Conservation (phyloP, 441 rosid species). For the Daphne laureola region DNA sequence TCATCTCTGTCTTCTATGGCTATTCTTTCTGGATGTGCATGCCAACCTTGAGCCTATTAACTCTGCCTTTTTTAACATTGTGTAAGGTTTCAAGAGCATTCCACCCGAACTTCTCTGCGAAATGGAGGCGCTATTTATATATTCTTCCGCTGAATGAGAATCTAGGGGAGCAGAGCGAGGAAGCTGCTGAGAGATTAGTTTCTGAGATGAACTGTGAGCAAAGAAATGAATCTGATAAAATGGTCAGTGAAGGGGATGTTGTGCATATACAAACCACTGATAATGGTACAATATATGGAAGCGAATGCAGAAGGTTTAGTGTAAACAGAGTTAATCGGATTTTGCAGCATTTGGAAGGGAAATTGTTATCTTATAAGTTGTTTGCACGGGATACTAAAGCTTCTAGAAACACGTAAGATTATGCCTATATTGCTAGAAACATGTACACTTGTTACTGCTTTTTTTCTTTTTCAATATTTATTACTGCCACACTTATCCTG, state of each 20-base stretch:
- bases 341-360: constrained; percentile 76
- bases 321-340: constrained; percentile 67
- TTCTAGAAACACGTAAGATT: constrained; percentile 79
- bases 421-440: no score
- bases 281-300: constrained; percentile 30
- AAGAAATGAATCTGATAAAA: constrained; percentile 27
- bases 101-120: constrained; percentile 97
- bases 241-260: constrained; percentile 19
- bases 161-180: constrained; percentile 28
- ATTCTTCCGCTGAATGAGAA: constrained; percentile 66
- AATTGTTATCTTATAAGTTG: constrained; percentile 66
- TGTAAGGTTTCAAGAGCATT: constrained; percentile 78
- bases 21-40: no score
- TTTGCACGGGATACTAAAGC: constrained; percentile 98
- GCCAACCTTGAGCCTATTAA: not conserved
- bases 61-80: constrained; percentile 7
- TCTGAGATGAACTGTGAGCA: constrained; percentile 17
- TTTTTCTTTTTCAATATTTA: no score
- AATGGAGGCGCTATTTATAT: constrained; percentile 92
- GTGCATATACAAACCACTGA: constrained; percentile 21
- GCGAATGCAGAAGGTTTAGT: constrained; percentile 40
- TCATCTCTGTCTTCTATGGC: no score
- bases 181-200: constrained; percentile 19
- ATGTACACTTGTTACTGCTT: no score
- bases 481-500: no score